Evolutionary conservation across 371 early-diverging fungal genomes (phyloP).

Genomic region (Dinochytrium kinnereticum): DNA sequence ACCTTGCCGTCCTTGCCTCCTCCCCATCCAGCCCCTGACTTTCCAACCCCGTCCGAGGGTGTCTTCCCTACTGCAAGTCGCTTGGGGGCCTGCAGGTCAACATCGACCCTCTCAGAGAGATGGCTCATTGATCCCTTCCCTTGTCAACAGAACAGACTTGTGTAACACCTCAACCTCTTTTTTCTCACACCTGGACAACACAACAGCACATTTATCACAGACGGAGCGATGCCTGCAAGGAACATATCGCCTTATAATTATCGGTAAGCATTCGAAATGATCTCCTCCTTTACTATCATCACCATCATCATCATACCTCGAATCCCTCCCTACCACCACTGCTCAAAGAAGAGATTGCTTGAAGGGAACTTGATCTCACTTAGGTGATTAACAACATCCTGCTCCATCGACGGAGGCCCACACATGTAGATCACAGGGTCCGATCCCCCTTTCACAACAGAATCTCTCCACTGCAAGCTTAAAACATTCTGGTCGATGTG

Average conservation of each 20-base stretch:
- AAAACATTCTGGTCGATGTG: slow-evolving; percentile 14
- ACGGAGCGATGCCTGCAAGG: too few relatives aligned
- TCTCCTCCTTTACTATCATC: too few relatives aligned
- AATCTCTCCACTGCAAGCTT: not conserved
- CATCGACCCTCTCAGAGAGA: not conserved
- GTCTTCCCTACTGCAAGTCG: not conserved
- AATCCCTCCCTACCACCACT: slow-evolving; percentile 29
- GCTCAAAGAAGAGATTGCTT: slow-evolving; percentile 20
- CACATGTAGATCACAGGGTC: slow-evolving; percentile 30
- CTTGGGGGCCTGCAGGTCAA: slow-evolving; percentile 1
- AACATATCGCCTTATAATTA: too few relatives aligned
- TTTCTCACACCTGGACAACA: too few relatives aligned
- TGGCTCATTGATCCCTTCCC: not conserved
- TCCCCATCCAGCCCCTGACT: not conserved
- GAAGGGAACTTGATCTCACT: slow-evolving; percentile 17
- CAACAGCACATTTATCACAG: too few relatives aligned
- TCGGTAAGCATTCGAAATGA: too few relatives aligned
- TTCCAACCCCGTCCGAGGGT: not conserved
- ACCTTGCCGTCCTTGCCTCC: not conserved
- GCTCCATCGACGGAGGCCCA: slow-evolving; percentile 27
- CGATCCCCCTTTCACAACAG: not conserved
- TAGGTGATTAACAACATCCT: slow-evolving; percentile 17
- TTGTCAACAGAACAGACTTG: not conserved
- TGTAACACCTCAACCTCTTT: too few relatives aligned
- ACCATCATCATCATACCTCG: too few relatives aligned